Evolutionary conservation across 2,329 filamentous ascomycete species (phyloP).

Genomic region (Sporothrix variecibatus): DNA sequence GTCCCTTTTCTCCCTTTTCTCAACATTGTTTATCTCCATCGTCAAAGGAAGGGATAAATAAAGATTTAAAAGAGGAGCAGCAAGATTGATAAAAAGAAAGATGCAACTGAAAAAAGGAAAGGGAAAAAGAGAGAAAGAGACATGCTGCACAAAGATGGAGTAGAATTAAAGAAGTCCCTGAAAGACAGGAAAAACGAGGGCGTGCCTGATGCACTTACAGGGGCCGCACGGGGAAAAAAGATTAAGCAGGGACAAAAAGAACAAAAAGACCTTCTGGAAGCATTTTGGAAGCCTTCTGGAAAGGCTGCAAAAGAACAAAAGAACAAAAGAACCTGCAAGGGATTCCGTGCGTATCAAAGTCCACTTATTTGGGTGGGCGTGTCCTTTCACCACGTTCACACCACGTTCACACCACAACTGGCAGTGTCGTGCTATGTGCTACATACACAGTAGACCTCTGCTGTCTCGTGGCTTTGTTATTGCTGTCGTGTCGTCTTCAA

Average conservation of each 20-base stretch:
- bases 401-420: neutral
- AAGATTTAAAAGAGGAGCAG: neutral
- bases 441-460: no score
- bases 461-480: neutral
- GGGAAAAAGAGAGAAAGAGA: neutral
- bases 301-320: no score
- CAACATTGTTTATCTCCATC: neutral
- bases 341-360: constrained; percentile 3
- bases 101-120: neutral
- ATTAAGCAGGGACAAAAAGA: neutral
- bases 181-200: neutral
- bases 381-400: neutral
- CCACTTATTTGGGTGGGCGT: neutral
- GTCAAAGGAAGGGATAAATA: neutral
- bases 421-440: neutral
- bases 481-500: neutral
- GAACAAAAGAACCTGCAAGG: neutral
- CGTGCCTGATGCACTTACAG: neutral
- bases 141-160: neutral
- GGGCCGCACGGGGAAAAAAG: neutral
- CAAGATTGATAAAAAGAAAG: neutral
- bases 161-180: neutral
- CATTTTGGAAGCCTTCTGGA: constrained; percentile 18
- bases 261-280: constrained; percentile 9
- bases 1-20: neutral